These are phyloP conservation scores for Sanguinoderma infundibulare DNA, from an alignment of 1,284 basidiomycete species.

Conservation along the genomic window DNA sequence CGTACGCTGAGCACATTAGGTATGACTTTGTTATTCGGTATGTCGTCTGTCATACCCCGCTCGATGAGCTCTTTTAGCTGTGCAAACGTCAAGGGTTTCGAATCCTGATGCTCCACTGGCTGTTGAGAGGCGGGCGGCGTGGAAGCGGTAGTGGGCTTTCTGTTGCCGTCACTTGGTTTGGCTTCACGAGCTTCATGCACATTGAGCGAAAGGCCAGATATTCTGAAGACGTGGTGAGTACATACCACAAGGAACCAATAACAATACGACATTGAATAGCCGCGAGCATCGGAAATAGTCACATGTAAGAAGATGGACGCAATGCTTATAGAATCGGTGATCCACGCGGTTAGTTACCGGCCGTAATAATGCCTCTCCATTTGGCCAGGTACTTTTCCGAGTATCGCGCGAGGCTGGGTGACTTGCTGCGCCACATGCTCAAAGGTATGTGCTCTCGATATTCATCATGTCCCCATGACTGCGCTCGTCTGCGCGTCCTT, in stretches of 20 bases:
- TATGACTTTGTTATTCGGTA: constrained; percentile 78
- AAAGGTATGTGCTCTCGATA: too few relatives aligned
- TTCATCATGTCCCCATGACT: too few relatives aligned
- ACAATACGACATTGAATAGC: not conserved
- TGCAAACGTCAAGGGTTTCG: constrained; percentile 58
- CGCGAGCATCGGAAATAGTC: not conserved
- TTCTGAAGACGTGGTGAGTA: constrained; percentile 16
- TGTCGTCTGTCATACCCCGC: constrained; percentile 67
- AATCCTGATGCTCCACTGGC: constrained; percentile 33
- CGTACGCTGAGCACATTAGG: constrained; percentile 66
- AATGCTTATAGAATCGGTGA: not conserved
- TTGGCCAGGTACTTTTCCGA: too few relatives aligned
- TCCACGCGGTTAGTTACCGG: not conserved
- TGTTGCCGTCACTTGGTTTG: not conserved
- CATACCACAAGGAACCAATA: not conserved
- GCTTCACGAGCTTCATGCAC: constrained; percentile 28
- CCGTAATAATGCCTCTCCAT: too few relatives aligned
- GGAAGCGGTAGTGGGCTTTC: not conserved
- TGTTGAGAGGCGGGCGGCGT: not conserved
- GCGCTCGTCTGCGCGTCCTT: too few relatives aligned
- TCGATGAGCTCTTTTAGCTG: constrained; percentile 74
- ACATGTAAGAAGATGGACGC: not conserved
- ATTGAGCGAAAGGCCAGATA: constrained; percentile 27
- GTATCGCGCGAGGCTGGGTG: too few relatives aligned
- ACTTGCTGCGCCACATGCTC: too few relatives aligned